A percentile compares a stretch with the other conserved stretches of the same genome.
These are phyloP conservation scores for Albatrellus ellisii DNA, from an alignment of 768 basidiomycete genomes.

Conservation along the genomic window DNA sequence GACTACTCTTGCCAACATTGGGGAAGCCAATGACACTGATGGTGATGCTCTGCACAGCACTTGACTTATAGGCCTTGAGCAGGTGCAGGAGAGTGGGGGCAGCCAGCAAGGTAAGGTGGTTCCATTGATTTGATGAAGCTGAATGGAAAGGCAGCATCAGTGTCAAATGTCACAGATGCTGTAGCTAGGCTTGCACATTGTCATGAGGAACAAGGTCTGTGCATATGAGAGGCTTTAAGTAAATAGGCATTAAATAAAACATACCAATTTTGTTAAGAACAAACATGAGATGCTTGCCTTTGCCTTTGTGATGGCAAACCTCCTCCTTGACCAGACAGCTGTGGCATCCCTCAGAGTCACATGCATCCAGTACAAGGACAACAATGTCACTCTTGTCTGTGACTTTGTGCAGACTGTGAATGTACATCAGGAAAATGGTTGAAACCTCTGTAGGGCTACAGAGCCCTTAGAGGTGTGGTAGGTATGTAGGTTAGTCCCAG, in stretches of 20 bases:
- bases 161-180: conserved; percentile 82
- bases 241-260: conserved; percentile 16
- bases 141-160: conserved; percentile 89
- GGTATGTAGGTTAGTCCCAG: too few relatives aligned
- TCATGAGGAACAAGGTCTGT: conserved; percentile 87
- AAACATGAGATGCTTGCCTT: conserved; percentile 87
- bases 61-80: conserved; percentile 73
- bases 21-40: conserved; percentile 93
- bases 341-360: conserved; percentile 89
- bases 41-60: conserved; percentile 51
- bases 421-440: too few relatives aligned
- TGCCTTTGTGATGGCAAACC: conserved; percentile 67
- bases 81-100: conserved; percentile 68
- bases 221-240: background rate
- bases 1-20: conserved; percentile 91
- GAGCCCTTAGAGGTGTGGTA: too few relatives aligned
- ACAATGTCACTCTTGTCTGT: conserved; percentile 89
- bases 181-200: conserved; percentile 85
- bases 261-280: conserved; percentile 95
- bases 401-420: conserved; percentile 79
- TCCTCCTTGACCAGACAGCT: conserved; percentile 92
- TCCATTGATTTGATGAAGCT: conserved; percentile 61
- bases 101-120: conserved; percentile 67
- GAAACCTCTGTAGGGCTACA: too few relatives aligned
- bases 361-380: conserved; percentile 80